Conservation (phyloP, 441 rosid species). For the Sinapis alba region DNA sequence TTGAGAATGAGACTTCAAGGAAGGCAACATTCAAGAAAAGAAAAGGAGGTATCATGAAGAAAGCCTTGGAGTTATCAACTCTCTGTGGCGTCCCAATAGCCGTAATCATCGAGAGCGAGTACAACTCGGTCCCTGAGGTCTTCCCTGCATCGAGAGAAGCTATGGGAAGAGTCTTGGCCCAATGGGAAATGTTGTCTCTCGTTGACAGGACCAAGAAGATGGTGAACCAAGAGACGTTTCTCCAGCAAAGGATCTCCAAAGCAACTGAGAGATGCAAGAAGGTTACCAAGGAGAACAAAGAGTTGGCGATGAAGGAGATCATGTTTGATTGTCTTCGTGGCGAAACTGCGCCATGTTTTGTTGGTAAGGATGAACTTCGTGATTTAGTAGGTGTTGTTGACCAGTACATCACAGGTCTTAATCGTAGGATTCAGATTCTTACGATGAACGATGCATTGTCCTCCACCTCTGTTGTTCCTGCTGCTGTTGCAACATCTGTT, state of each 20-base stretch:
- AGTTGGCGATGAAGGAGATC: neutral
- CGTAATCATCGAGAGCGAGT: slow-evolving; percentile 44
- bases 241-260: slow-evolving; percentile 46
- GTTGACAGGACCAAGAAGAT: slow-evolving; percentile 60
- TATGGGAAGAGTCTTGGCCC: slow-evolving; percentile 34
- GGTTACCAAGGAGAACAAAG: slow-evolving; percentile 12
- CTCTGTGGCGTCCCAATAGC: slow-evolving; percentile 58
- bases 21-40: slow-evolving; percentile 61
- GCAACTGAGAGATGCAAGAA: neutral
- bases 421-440: neutral
- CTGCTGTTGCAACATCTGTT: slow-evolving; percentile 4
- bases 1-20: slow-evolving; percentile 52
- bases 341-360: neutral
- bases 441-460: neutral
- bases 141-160: slow-evolving; percentile 51
- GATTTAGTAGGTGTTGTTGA: slow-evolving; percentile 2
- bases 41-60: slow-evolving; percentile 63
- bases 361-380: neutral
- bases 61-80: slow-evolving; percentile 57
- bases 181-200: slow-evolving; percentile 46
- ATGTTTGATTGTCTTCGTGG: slow-evolving; percentile 16
- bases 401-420: slow-evolving; percentile 8
- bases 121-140: slow-evolving; percentile 43
- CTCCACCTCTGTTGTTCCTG: neutral
- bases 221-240: slow-evolving; percentile 54